A percentile compares a stretch with the other conserved stretches of the same genome.
Evolutionary conservation across 2,329 filamentous ascomycete species (phyloP).

Genomic region (Rhynchosporium secalis): DNA sequence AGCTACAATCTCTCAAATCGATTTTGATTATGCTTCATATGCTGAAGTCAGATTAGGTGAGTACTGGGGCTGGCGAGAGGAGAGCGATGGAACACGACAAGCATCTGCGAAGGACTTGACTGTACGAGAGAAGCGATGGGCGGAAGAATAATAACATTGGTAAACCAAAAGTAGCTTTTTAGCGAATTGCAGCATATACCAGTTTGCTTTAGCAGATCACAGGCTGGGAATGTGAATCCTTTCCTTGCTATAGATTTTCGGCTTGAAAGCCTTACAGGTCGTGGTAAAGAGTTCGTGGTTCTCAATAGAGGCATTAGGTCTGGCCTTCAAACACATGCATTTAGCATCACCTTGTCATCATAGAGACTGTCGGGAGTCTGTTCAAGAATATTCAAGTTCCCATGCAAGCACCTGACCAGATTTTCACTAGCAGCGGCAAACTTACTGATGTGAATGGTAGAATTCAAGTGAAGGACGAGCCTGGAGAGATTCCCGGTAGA

Average conservation of each 20-base stretch:
- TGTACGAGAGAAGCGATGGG: constrained; percentile 78
- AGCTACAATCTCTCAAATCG: constrained; percentile 88
- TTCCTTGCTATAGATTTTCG: constrained; percentile 6
- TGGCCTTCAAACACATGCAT: constrained; percentile 19
- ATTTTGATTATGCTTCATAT: constrained; percentile 94
- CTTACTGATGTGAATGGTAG: not conserved
- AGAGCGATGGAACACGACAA: constrained; percentile 63
- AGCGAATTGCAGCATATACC: constrained; percentile 15
- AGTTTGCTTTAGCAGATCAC: constrained; percentile 20
- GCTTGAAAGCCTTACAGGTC: constrained; percentile 25
- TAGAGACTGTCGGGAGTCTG: not conserved
- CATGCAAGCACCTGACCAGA: not conserved
- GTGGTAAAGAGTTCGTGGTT: constrained; percentile 3
- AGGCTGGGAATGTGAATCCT: constrained; percentile 7
- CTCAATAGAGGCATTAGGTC: constrained; percentile 10
- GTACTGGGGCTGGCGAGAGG: constrained; percentile 89
- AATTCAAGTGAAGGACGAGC: not conserved
- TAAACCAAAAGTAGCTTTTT: not conserved
- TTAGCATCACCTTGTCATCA: not conserved
- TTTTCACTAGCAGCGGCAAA: not conserved
- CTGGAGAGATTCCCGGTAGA: not conserved
- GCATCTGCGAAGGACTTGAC: constrained; percentile 60
- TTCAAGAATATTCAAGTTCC: not conserved
- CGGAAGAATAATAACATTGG: constrained; percentile 29
- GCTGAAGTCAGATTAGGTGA: constrained; percentile 84